Conservation (phyloP, 345 rosid species). For the Salix dunnii region DNA sequence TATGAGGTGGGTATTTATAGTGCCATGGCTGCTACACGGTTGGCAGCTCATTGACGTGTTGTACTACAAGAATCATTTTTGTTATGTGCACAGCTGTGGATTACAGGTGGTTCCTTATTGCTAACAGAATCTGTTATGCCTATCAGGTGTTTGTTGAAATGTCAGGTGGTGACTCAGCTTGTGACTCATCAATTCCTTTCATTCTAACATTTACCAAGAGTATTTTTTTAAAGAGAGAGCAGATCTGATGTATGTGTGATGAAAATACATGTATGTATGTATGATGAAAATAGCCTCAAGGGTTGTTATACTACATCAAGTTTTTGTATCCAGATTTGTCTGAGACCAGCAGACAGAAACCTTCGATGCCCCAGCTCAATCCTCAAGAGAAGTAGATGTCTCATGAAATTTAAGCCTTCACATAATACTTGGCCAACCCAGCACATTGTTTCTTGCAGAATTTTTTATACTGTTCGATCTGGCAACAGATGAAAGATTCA, state of each 20-base stretch:
- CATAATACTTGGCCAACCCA: constrained; percentile 21
- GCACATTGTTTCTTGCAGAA: background rate
- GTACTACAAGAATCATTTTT: too few species aligned
- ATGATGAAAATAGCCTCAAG: background rate
- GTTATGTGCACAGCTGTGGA: too few species aligned
- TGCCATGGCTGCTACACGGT: too few species aligned
- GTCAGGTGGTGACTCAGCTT: too few species aligned
- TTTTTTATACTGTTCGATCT: background rate
- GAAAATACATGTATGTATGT: too few species aligned
- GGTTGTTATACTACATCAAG: background rate
- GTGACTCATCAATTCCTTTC: too few species aligned
- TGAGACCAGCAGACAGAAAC: constrained; percentile 20
- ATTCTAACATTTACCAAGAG: too few species aligned
- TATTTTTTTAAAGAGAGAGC: background rate
- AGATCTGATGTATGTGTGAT: background rate
- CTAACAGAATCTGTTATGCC: too few species aligned
- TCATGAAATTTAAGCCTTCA: constrained; percentile 11
- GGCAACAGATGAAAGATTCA: constrained; percentile 4
- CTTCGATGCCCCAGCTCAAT: constrained; percentile 21
- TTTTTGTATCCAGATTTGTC: constrained; percentile 24
- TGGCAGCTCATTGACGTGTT: too few species aligned
- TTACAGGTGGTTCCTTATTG: too few species aligned
- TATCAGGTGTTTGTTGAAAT: too few species aligned
- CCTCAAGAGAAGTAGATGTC: constrained; percentile 20
- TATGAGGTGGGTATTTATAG: too few species aligned